Conservation (phyloP, 306 rosid genomes). For the Acacia melanoxylon region DNA sequence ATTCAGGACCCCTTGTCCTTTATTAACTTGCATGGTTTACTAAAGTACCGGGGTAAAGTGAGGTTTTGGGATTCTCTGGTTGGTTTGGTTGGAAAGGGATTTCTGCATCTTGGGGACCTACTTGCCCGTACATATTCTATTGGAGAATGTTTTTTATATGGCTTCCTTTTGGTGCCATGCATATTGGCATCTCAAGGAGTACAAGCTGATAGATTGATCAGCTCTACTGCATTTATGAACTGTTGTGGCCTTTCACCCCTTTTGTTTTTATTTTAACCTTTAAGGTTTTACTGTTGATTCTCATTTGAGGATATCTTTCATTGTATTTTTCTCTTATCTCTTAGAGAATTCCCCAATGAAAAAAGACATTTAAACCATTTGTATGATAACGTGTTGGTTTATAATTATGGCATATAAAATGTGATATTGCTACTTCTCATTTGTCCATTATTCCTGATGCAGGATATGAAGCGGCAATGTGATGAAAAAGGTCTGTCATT, state of each 20-base stretch:
- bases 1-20: slow-evolving; percentile 9
- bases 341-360: not conserved
- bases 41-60: not conserved
- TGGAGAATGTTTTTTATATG: not conserved
- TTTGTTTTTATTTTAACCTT: not conserved
- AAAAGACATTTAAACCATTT: not conserved
- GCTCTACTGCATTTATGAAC: not conserved
- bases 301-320: not conserved
- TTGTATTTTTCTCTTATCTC: not conserved
- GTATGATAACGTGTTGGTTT: not conserved
- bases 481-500: slow-evolving; percentile 68
- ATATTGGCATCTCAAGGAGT: not conserved
- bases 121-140: not conserved
- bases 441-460: slow-evolving; percentile 39
- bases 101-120: not conserved
- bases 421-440: slow-evolving; percentile 30
- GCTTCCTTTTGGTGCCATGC: not conserved
- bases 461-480: slow-evolving; percentile 95
- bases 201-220: not conserved
- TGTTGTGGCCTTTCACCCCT: not conserved
- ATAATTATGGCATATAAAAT: slow-evolving; percentile 13
- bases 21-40: not conserved
- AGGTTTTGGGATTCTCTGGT: slow-evolving; percentile 3
- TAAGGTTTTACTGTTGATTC: not conserved
- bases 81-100: slow-evolving; percentile 1